These are phyloP conservation scores for Lactuca saligna DNA, from an alignment of 129 eudicot species.

Conservation along the genomic window DNA sequence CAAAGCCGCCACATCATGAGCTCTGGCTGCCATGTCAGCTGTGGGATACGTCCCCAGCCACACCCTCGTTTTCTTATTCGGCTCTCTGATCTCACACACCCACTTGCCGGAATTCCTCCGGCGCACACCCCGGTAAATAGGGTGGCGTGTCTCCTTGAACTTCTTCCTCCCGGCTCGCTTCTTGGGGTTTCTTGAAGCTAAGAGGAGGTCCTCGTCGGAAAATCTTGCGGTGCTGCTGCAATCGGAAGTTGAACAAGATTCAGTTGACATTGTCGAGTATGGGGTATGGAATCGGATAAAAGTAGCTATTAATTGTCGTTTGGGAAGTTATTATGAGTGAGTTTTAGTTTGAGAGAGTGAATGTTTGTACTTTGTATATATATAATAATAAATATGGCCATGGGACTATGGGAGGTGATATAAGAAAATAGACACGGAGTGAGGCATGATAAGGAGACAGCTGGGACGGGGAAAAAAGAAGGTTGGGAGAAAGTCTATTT, in stretches of 20 bases:
- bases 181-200: constrained; percentile 69
- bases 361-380: background rate
- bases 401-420: constrained; percentile 3
- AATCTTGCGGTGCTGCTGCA: constrained; percentile 13
- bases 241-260: constrained; percentile 29
- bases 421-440: constrained; percentile 30
- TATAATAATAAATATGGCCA: background rate
- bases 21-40: constrained; percentile 89
- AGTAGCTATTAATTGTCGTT: constrained; percentile 19
- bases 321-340: background rate
- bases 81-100: constrained; percentile 82
- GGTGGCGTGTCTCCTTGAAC: constrained; percentile 81
- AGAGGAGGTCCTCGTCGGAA: constrained; percentile 38
- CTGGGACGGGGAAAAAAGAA: constrained; percentile 20
- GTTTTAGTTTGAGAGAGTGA: constrained; percentile 4
- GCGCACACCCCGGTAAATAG: constrained; percentile 75
- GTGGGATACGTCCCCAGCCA: constrained; percentile 84
- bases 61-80: constrained; percentile 64
- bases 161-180: constrained; percentile 80
- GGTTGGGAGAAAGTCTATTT: constrained; percentile 33
- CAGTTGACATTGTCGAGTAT: constrained; percentile 16
- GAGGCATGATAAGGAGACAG: constrained; percentile 39
- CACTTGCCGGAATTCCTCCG: constrained; percentile 74
- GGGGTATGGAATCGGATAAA: constrained; percentile 19
- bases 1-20: constrained; percentile 84